Percentiles rank a stretch among this genome's conserved stretches.
phyloP scores from a whole-genome alignment of 805 yeast species.

The Wickerhamiella sergipiensis region DNA sequence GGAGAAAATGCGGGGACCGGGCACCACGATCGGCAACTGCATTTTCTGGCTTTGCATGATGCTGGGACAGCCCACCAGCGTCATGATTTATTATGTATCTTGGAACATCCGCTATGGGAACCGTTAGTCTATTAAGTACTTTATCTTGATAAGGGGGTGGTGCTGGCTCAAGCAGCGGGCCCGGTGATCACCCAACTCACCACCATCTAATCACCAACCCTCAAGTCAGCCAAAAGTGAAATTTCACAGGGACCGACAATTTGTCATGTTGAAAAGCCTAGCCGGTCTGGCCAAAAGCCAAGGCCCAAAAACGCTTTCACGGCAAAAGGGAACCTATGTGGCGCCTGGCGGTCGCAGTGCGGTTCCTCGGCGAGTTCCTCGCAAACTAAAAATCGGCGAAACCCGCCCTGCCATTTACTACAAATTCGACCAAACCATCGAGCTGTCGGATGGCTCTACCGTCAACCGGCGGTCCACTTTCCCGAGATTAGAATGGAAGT shows the following conservation, averaged over 20 bases:
- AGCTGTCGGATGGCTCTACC: constrained; percentile 89
- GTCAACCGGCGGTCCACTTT: constrained; percentile 68
- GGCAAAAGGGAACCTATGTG: constrained; percentile 10
- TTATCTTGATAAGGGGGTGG: no score
- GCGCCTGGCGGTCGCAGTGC: constrained; percentile 18
- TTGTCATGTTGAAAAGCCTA: background rate
- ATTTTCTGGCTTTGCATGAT: constrained; percentile 34
- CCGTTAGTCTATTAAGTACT: background rate
- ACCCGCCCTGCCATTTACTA: constrained; percentile 90
- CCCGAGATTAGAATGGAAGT: constrained; percentile 74
- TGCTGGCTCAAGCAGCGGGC: no score
- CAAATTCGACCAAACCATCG: constrained; percentile 80
- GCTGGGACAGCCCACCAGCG: constrained; percentile 34
- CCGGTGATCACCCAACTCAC: no score
- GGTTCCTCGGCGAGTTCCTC: constrained; percentile 14
- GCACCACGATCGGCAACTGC: constrained; percentile 32
- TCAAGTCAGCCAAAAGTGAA: no score
- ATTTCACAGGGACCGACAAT: no score
- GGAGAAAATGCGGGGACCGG: constrained; percentile 29
- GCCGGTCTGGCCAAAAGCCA: background rate
- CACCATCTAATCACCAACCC: no score
- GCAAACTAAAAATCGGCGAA: constrained; percentile 41
- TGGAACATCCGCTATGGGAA: constrained; percentile 26
- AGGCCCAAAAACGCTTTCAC: background rate
- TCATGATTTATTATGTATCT: constrained; percentile 31